Evolutionary conservation across 148 eudicot genomes (phyloP), one percentile per base, ranked within the genome.

Genomic region (Arbutus unedo): DNA sequence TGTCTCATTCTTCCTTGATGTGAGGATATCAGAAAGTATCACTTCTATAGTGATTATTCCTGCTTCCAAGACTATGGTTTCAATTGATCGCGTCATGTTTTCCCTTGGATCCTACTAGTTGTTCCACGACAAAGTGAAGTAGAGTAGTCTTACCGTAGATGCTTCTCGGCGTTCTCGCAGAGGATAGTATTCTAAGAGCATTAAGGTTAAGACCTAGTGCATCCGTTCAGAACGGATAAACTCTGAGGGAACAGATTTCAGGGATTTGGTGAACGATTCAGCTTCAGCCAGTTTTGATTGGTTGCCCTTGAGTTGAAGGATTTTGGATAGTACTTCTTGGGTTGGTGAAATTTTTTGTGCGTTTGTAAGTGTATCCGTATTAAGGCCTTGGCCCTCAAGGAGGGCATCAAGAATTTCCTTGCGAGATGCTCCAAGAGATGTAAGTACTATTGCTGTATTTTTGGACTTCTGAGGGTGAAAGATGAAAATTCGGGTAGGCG

Each of bases 71-170:
- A 70, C 82, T 80, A n/a, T n/a, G 74, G 56, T 50, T 79, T 82
- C 54, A 62, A 11, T 73, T 82, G 55, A 83, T 62, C 43, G 55
- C 48, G 57, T 70, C 72, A 3, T 86, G 85, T 70, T 86, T 88
- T 13, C 94, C 94, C 71, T 90, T 87, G 2, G 88, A 74, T 44
- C 89, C 80, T 23, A 74, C 84, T 15, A 91, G 91, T 84, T 91
- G 91, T 74, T 91, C 92, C 0, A 90, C 92, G 0, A 91, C 92
- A 53, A 91, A 91, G 55, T 90, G 90, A 15, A 91, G 91, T 73
- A 91, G 85, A 21, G 91, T 91, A 3, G 90, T 91, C 78, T 86
- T 84, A 19, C 92, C 92, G 64, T 91, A 86, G 4, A 84, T 87
- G 85, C 94, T 31, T 31, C 38, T 31, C 1, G 38, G 38, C 38